phyloP scores from a whole-genome alignment of 2,329 filamentous ascomycete genomes.

The Aspergillus spinulosporus region DNA sequence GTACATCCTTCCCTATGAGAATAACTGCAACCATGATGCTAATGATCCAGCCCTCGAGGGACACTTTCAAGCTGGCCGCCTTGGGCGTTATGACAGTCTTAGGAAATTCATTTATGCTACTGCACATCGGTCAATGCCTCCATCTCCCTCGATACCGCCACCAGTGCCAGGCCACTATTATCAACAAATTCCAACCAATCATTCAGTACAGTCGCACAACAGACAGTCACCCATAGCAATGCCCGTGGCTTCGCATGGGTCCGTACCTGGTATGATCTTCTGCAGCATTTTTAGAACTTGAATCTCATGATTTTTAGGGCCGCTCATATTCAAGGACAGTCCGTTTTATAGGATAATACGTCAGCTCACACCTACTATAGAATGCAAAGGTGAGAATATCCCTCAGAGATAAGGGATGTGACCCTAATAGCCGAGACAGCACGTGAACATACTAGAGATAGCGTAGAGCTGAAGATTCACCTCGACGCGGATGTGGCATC shows the following conservation, averaged over 20 bases:
- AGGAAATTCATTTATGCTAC: conserved; percentile 35
- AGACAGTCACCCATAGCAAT: conserved; percentile 30
- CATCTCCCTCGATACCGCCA: conserved; percentile 26
- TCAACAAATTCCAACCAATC: conserved; percentile 27
- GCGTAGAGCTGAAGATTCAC: conserved; percentile 58
- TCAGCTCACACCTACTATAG: conserved; percentile 63
- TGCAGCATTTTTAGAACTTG: not conserved
- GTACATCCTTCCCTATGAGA: conserved; percentile 42
- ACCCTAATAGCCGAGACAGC: conserved; percentile 51
- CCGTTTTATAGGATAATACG: conserved; percentile 78
- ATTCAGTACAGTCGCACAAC: conserved; percentile 28
- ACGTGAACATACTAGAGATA: conserved; percentile 61
- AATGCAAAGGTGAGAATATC: conserved; percentile 66
- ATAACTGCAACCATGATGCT: not conserved
- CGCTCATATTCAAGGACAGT: conserved; percentile 67
- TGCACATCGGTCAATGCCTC: conserved; percentile 30
- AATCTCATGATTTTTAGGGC: conserved; percentile 43
- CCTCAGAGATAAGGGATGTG: too few relatives aligned
- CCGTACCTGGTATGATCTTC: conserved; percentile 30
- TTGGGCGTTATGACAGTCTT: conserved; percentile 35
- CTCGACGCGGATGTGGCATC: conserved; percentile 57
- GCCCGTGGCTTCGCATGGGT: conserved; percentile 34
- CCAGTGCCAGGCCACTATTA: conserved; percentile 27
- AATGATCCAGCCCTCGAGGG: conserved; percentile 30
- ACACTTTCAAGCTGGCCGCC: conserved; percentile 24